Conservation (phyloP, 805 yeast species). For the Millerago galiae region DNA sequence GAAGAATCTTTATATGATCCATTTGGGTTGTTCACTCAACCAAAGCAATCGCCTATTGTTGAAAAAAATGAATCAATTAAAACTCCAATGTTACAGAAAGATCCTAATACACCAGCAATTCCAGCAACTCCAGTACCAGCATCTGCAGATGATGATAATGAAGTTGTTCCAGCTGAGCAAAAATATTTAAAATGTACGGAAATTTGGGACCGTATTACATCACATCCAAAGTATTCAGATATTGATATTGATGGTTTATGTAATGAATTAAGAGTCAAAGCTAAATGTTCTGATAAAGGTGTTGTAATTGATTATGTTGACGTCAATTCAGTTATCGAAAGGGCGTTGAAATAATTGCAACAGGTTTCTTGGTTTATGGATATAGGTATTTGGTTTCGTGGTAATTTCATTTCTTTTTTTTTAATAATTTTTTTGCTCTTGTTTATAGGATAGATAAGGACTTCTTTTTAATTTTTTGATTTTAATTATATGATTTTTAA, state of each 20-base stretch:
- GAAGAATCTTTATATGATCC: slow-evolving; percentile 58
- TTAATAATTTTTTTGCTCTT: not conserved
- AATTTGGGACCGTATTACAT: slow-evolving; percentile 91
- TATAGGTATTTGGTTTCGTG: not conserved
- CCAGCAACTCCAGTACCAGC: not conserved
- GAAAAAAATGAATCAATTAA: slow-evolving; percentile 2
- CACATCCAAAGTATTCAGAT: slow-evolving; percentile 91
- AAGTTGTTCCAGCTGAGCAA: slow-evolving; percentile 62
- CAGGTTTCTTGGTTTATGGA: not conserved
- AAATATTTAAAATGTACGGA: slow-evolving; percentile 74
- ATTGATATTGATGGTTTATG: slow-evolving; percentile 94
- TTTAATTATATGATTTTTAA: too few species aligned
- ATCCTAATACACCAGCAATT: not conserved
- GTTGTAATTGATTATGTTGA: slow-evolving; percentile 81
- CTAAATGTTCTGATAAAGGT: slow-evolving; percentile 90
- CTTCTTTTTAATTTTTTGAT: too few species aligned
- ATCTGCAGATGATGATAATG: slow-evolving; percentile 22
- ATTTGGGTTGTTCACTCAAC: slow-evolving; percentile 26
- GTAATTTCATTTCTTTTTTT: not conserved
- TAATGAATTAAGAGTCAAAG: slow-evolving; percentile 81
- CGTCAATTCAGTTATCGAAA: slow-evolving; percentile 49
- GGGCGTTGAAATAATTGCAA: slow-evolving; percentile 5
- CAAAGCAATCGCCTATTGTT: slow-evolving; percentile 8
- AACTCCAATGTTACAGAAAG: not conserved
- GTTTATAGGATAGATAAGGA: too few species aligned